Conservation (phyloP, 768 basidiomycete genomes). For the Chlorophyllum brunneum region DNA sequence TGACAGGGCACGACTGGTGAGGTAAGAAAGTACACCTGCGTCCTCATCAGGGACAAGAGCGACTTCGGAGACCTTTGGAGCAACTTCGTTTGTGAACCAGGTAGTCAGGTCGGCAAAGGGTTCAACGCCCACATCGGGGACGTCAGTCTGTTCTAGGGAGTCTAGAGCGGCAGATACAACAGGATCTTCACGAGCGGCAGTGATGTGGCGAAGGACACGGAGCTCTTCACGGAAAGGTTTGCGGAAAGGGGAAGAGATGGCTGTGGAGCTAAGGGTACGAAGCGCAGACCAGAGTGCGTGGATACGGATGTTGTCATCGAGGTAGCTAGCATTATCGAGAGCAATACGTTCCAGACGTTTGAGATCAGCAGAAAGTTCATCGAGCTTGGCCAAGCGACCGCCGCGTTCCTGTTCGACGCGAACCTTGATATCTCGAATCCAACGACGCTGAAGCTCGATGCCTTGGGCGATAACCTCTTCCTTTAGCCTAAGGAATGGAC, state of each 20-base stretch:
- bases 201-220: conserved; percentile 71
- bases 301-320: conserved; percentile 90
- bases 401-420: conserved; percentile 96
- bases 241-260: conserved; percentile 61
- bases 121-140: conserved; percentile 80
- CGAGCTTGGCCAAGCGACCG: conserved; percentile 90
- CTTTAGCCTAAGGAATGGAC: conserved; percentile 55
- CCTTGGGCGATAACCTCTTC: conserved; percentile 96
- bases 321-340: conserved; percentile 83
- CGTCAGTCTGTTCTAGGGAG: conserved; percentile 63
- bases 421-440: conserved; percentile 95
- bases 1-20: conserved; percentile 77
- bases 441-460: conserved; percentile 93
- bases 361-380: conserved; percentile 84
- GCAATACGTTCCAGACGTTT: conserved; percentile 90
- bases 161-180: conserved; percentile 65
- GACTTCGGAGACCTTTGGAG: conserved; percentile 81
- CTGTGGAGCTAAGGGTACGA: conserved; percentile 68
- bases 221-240: conserved; percentile 90
- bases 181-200: conserved; percentile 67
- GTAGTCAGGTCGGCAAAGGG: conserved; percentile 84
- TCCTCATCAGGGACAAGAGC: conserved; percentile 90
- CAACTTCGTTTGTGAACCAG: conserved; percentile 87
- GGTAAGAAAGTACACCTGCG: conserved; percentile 83
- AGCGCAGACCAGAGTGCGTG: conserved; percentile 93